Evolutionary conservation across 2,329 filamentous ascomycete genomes (phyloP).

Genomic region (Beauveria rudraprayagi): DNA sequence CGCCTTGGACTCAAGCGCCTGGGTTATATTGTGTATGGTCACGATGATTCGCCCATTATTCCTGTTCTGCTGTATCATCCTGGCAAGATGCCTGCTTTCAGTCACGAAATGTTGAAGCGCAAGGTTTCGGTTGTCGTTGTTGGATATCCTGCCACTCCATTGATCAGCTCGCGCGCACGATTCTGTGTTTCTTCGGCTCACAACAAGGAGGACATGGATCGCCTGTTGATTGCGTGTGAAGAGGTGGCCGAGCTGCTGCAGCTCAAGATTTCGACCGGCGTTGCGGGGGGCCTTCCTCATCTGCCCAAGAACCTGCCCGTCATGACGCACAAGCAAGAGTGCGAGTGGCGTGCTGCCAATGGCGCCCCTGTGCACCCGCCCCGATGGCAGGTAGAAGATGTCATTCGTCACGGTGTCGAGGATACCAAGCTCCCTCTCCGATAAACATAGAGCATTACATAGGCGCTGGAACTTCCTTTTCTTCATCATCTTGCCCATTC

Average conservation of each 20-base stretch:
- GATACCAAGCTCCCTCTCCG: constrained; percentile 67
- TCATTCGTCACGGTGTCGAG: constrained; percentile 64
- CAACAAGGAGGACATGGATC: constrained; percentile 96
- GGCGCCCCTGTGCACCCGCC: constrained; percentile 66
- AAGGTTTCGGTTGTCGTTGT: constrained; percentile 98
- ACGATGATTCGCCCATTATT: constrained; percentile 96
- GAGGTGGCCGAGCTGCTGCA: constrained; percentile 88
- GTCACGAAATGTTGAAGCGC: constrained; percentile 94
- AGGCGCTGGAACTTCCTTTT: constrained; percentile 5
- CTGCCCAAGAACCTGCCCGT: constrained; percentile 62
- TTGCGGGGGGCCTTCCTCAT: constrained; percentile 78
- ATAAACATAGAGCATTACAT: constrained; percentile 32
- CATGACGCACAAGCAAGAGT: constrained; percentile 51
- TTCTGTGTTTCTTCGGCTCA: constrained; percentile 95
- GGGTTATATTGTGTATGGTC: constrained; percentile 92
- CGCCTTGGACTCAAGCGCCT: constrained; percentile 93
- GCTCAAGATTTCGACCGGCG: constrained; percentile 93
- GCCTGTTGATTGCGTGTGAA: constrained; percentile 80
- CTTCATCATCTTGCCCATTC: background rate
- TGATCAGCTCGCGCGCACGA: constrained; percentile 87
- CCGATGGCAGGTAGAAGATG: constrained; percentile 77
- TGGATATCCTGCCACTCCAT: constrained; percentile 89
- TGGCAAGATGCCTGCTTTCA: constrained; percentile 98
- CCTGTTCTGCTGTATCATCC: constrained; percentile 93
- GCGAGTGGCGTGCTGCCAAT: constrained; percentile 54